Evolutionary conservation across 345 rosid genomes (phyloP).

Genomic region (Lenwebbia sp.): DNA sequence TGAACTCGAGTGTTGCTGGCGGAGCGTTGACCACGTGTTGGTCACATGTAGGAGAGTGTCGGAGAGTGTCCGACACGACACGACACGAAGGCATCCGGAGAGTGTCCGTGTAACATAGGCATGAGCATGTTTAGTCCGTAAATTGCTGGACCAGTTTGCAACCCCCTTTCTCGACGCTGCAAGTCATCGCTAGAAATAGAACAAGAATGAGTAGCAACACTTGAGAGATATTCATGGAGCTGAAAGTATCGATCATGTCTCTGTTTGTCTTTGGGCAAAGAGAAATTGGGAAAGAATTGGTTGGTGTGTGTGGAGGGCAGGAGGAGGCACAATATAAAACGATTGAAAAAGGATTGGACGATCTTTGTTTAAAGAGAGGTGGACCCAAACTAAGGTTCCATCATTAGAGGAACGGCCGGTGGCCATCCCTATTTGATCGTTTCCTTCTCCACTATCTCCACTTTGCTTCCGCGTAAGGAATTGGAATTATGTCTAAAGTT

Average conservation of each 20-base stretch:
- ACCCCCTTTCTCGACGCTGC: too few relatives aligned
- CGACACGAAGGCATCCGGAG: too few relatives aligned
- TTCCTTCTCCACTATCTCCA: background rate
- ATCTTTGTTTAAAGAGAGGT: background rate
- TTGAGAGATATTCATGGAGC: background rate
- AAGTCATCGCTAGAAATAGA: fast-evolving
- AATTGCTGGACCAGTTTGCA: too few relatives aligned
- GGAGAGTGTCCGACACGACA: too few relatives aligned
- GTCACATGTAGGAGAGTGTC: too few relatives aligned
- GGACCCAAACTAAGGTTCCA: background rate
- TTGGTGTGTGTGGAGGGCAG: background rate
- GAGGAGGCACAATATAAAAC: background rate
- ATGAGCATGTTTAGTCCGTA: too few relatives aligned
- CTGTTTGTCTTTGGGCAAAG: background rate
- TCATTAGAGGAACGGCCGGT: background rate
- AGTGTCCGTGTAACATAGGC: too few relatives aligned
- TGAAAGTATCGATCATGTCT: background rate
- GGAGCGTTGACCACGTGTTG: too few relatives aligned
- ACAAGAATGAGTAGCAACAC: background rate
- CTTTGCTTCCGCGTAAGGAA: fast-evolving
- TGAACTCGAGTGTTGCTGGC: too few relatives aligned
- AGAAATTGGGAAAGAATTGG: background rate
- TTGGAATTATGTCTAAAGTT: too few relatives aligned
- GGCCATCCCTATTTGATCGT: background rate
- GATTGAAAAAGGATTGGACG: background rate